Evolutionary conservation across 225 moss, liverwort and hornwort genomes (phyloP).

Genomic region (Straminergon stramineum): DNA sequence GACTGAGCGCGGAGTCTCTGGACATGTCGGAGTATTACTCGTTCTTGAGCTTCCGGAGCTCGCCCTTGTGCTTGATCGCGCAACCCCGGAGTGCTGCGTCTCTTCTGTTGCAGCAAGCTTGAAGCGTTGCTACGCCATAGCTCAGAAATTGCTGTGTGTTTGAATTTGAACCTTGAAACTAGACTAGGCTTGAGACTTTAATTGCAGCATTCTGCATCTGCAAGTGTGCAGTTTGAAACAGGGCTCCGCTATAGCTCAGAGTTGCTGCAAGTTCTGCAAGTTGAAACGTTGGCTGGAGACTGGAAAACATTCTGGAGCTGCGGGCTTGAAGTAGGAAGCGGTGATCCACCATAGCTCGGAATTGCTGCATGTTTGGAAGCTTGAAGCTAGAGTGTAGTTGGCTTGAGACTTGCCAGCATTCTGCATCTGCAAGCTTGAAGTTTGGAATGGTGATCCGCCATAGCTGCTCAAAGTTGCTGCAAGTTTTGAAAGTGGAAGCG

Average conservation of each 20-base stretch:
- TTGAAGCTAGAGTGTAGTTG: neutral
- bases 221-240: neutral
- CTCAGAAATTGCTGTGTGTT: neutral
- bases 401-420: neutral
- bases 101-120: neutral
- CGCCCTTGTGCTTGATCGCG: constrained; percentile 13
- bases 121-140: neutral
- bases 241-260: neutral
- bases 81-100: constrained; percentile 10
- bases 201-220: neutral
- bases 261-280: neutral
- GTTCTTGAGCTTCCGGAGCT: neutral
- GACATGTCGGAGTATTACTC: constrained; percentile 30
- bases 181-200: neutral
- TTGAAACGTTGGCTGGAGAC: neutral
- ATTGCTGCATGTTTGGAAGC: neutral
- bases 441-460: neutral
- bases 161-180: neutral
- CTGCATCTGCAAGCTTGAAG: neutral
- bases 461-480: too few relatives aligned
- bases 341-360: neutral
- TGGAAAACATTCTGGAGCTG: neutral
- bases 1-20: constrained; percentile 7
- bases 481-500: neutral
- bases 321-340: neutral